A percentile compares a stretch with the other conserved stretches of the same genome.
These are phyloP conservation scores for Pythium coloratum DNA, from an alignment of 352 stramenopile species.

Conservation along the genomic window DNA sequence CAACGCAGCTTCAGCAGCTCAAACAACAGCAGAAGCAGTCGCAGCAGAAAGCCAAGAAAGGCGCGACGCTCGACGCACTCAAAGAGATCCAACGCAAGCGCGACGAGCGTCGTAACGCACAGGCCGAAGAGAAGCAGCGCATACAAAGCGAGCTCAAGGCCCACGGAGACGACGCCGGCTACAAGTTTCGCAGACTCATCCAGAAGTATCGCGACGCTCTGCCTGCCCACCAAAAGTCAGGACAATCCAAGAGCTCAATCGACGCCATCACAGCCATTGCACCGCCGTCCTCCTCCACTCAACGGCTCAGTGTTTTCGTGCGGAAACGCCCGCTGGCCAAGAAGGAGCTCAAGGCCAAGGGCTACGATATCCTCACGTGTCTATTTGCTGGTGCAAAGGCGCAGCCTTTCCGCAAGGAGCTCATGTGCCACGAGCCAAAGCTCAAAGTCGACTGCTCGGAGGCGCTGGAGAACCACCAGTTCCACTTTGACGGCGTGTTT, in stretches of 20 bases:
- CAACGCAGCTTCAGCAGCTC: slow-evolving; percentile 29
- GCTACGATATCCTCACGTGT: slow-evolving; percentile 65
- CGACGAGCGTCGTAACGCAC: slow-evolving; percentile 50
- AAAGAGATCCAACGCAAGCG: slow-evolving; percentile 75
- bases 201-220: slow-evolving; percentile 51
- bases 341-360: slow-evolving; percentile 67
- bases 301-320: slow-evolving; percentile 58
- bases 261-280: slow-evolving; percentile 6
- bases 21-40: slow-evolving; percentile 16
- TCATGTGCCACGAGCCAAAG: slow-evolving; percentile 76
- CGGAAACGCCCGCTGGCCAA: slow-evolving; percentile 66
- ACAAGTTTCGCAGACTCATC: slow-evolving; percentile 77
- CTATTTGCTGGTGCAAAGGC: slow-evolving; percentile 24
- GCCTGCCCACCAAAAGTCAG: slow-evolving; percentile 31
- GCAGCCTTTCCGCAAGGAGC: slow-evolving; percentile 33
- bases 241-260: background rate
- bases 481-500: slow-evolving; percentile 88
- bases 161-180: slow-evolving; percentile 69
- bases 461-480: slow-evolving; percentile 67
- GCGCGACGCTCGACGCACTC: slow-evolving; percentile 44
- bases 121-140: slow-evolving; percentile 68
- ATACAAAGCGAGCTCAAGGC: slow-evolving; percentile 60
- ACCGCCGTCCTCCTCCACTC: slow-evolving; percentile 12
- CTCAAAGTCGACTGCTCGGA: slow-evolving; percentile 71
- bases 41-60: slow-evolving; percentile 37